These are phyloP conservation scores for Aspergillus leporis DNA, from an alignment of 495 filamentous ascomycete species.

Conservation along the genomic window DNA sequence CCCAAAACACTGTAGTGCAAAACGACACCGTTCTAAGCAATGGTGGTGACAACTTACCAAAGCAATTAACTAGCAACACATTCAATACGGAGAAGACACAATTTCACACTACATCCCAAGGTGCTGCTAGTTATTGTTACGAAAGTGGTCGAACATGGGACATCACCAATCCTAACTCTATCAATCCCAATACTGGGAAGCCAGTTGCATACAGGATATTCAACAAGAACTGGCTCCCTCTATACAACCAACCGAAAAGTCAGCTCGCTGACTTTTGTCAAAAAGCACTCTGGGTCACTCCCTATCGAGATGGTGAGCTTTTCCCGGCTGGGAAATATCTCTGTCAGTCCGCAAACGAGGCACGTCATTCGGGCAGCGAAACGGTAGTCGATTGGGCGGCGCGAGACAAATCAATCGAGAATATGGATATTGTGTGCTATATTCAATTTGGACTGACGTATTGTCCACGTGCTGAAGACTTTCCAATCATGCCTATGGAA, in stretches of 20 bases:
- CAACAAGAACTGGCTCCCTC: slow-evolving; percentile 35
- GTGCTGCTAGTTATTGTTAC: slow-evolving; percentile 46
- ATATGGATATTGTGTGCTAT: slow-evolving; percentile 57
- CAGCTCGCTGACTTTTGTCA: slow-evolving; percentile 39
- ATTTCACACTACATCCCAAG: slow-evolving; percentile 28
- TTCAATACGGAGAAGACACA: background rate
- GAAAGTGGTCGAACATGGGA: slow-evolving; percentile 50
- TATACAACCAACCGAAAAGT: slow-evolving; percentile 39
- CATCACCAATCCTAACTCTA: slow-evolving; percentile 48
- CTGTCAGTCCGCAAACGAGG: slow-evolving; percentile 38
- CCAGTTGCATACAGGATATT: slow-evolving; percentile 42
- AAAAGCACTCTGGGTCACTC: slow-evolving; percentile 39
- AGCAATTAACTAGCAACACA: background rate
- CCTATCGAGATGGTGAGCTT: slow-evolving; percentile 44
- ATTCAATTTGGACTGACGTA: slow-evolving; percentile 62
- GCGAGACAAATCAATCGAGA: slow-evolving; percentile 52
- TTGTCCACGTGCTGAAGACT: slow-evolving; percentile 58
- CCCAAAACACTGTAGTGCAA: slow-evolving; percentile 50
- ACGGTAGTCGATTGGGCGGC: slow-evolving; percentile 34
- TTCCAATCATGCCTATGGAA: slow-evolving; percentile 72
- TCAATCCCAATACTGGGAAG: slow-evolving; percentile 40
- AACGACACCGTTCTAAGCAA: slow-evolving; percentile 43
- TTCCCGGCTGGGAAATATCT: slow-evolving; percentile 54
- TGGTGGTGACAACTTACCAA: background rate
- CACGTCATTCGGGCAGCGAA: slow-evolving; percentile 16